phyloP scores from a whole-genome alignment of 1,284 basidiomycete genomes.

The Cutaneotrichosporon arboriforme region DNA sequence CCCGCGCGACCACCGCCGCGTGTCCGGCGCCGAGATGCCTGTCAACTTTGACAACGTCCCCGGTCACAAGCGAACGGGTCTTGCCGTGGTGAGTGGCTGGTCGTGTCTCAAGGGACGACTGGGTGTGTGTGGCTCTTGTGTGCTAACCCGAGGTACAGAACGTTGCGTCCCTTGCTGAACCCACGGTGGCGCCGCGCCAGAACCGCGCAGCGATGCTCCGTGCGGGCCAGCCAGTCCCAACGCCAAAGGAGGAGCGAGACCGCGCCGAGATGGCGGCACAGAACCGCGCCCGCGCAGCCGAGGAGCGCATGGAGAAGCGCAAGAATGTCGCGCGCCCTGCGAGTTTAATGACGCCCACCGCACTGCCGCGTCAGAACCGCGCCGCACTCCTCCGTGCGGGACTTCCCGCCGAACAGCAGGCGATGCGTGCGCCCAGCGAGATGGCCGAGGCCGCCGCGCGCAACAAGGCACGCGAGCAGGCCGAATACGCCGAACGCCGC shows the following conservation, averaged over 20 bases:
- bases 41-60: constrained; percentile 23
- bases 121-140: too few relatives aligned
- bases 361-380: constrained; percentile 15
- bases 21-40: constrained; percentile 6
- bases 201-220: constrained; percentile 20
- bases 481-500: constrained; percentile 27
- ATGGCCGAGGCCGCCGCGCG: constrained; percentile 20
- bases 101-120: not conserved
- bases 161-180: constrained; percentile 31
- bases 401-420: not conserved
- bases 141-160: constrained; percentile 15
- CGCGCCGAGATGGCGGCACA: constrained; percentile 22
- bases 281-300: constrained; percentile 27
- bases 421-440: constrained; percentile 11
- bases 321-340: constrained; percentile 30
- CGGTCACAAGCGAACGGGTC: constrained; percentile 28
- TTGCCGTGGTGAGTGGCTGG: constrained; percentile 24
- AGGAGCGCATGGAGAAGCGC: constrained; percentile 28
- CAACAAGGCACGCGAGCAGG: constrained; percentile 27
- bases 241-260: constrained; percentile 10
- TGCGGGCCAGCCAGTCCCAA: constrained; percentile 4
- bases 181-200: constrained; percentile 23
- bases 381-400: constrained; percentile 18
- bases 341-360: constrained; percentile 16
- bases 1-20: constrained; percentile 13